Evolutionary conservation across 192 early-diverging fungal genomes (phyloP).

Genomic region (Umbelopsis isabellina): DNA sequence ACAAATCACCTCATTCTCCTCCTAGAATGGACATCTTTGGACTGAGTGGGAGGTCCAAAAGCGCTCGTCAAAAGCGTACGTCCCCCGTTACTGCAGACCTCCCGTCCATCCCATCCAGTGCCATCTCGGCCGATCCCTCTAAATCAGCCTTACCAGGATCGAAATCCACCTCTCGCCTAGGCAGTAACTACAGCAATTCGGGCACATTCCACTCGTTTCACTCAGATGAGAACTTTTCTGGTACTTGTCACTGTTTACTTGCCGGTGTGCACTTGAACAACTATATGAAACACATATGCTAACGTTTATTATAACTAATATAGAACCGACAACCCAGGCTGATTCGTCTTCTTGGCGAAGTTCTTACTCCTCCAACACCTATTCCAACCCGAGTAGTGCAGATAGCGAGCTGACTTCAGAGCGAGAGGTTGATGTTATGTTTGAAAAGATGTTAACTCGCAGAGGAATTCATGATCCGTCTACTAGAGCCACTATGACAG

Average conservation of each 20-base stretch:
- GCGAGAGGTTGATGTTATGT: conserved; percentile 52
- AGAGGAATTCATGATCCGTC: conserved; percentile 53
- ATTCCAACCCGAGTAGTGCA: conserved; percentile 24
- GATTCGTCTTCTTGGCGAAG: conserved; percentile 37
- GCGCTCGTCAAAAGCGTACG: conserved; percentile 4
- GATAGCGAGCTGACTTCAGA: conserved; percentile 39
- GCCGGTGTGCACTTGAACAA: background rate
- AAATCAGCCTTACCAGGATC: background rate
- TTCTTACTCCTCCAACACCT: conserved; percentile 36
- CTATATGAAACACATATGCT: background rate
- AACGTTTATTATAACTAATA: background rate
- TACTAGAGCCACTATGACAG: conserved; percentile 48
- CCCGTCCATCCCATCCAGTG: conserved; percentile 5
- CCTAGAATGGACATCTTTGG: conserved; percentile 37
- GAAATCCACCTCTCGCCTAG: conserved; percentile 4
- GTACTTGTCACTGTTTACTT: conserved; percentile 13
- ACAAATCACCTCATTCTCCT: conserved; percentile 3
- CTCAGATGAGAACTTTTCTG: conserved; percentile 35
- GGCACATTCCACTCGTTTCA: conserved; percentile 12
- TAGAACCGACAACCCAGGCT: conserved; percentile 13
- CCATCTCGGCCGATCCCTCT: conserved; percentile 12
- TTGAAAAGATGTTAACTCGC: conserved; percentile 55
- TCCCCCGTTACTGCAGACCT: conserved; percentile 3
- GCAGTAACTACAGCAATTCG: background rate
- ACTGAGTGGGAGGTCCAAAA: conserved; percentile 23